A percentile compares a stretch with the other conserved stretches of the same genome.
phyloP scores from a whole-genome alignment of 2,329 filamentous ascomycete species.

The Penicillium concentricum region DNA sequence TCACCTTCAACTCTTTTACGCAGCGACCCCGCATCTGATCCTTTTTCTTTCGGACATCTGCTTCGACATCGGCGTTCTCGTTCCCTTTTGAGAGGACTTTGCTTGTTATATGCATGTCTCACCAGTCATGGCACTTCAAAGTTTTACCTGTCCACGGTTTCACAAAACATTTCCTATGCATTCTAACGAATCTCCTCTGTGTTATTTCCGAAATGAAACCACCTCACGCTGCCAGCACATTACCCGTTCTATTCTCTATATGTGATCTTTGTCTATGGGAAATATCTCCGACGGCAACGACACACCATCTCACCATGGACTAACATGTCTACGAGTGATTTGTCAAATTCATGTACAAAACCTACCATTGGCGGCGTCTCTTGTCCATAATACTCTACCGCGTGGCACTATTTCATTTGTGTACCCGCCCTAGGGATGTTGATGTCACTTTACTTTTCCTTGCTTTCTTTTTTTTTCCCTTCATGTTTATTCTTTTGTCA shows the following conservation, averaged over 20 bases:
- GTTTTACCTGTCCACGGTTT: background rate
- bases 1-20: background rate
- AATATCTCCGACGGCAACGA: background rate
- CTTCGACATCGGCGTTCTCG: conserved; percentile 1
- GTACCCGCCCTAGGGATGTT: background rate
- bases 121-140: background rate
- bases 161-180: background rate
- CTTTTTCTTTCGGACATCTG: background rate
- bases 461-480: background rate
- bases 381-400: conserved; percentile 2
- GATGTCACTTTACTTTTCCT: background rate
- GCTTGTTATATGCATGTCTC: background rate
- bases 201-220: background rate
- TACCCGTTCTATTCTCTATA: background rate
- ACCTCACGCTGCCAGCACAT: background rate
- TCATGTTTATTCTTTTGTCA: background rate
- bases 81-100: background rate
- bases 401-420: background rate
- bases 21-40: conserved; percentile 6
- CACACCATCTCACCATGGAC: background rate
- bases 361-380: conserved; percentile 5
- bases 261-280: background rate
- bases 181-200: conserved; percentile 4
- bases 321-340: background rate
- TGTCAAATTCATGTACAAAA: conserved; percentile 8